Conservation (phyloP, 1,139 yeast genomes). For the Pichia sp. region DNA sequence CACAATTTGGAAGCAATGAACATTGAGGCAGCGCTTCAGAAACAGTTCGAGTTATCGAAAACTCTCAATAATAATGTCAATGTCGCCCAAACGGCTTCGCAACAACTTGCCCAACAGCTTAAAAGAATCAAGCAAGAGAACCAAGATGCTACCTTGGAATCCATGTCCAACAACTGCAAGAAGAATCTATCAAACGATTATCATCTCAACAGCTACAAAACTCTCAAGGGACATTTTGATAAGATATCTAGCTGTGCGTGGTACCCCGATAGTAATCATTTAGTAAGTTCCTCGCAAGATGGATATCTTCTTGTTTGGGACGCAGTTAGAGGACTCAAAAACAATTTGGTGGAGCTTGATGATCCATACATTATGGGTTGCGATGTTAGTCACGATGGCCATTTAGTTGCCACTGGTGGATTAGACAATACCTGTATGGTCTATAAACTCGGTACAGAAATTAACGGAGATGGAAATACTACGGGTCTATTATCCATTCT, state of each 20-base stretch:
- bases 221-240: constrained; percentile 67
- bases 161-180: constrained; percentile 20
- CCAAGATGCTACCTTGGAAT: constrained; percentile 21
- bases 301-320: constrained; percentile 87
- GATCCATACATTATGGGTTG: constrained; percentile 78
- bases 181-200: constrained; percentile 20
- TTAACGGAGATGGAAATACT: constrained; percentile 8
- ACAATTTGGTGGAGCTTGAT: constrained; percentile 60
- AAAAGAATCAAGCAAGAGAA: constrained; percentile 22
- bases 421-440: constrained; percentile 73
- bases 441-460: constrained; percentile 33
- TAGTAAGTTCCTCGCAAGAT: constrained; percentile 79
- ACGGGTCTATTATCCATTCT: constrained; percentile 43
- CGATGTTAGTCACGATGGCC: constrained; percentile 62
- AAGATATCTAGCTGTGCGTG: constrained; percentile 67
- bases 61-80: constrained; percentile 17
- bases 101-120: constrained; percentile 19
- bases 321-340: constrained; percentile 62
- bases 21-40: constrained; percentile 12
- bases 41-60: constrained; percentile 20
- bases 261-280: constrained; percentile 51
- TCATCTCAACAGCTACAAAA: constrained; percentile 29
- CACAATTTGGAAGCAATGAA: constrained; percentile 11
- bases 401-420: constrained; percentile 73
- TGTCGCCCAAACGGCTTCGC: constrained; percentile 22